A percentile compares a stretch with the other conserved stretches of the same genome.
phyloP scores from a whole-genome alignment of 768 basidiomycete species.

The Rhizopogon rudus region DNA sequence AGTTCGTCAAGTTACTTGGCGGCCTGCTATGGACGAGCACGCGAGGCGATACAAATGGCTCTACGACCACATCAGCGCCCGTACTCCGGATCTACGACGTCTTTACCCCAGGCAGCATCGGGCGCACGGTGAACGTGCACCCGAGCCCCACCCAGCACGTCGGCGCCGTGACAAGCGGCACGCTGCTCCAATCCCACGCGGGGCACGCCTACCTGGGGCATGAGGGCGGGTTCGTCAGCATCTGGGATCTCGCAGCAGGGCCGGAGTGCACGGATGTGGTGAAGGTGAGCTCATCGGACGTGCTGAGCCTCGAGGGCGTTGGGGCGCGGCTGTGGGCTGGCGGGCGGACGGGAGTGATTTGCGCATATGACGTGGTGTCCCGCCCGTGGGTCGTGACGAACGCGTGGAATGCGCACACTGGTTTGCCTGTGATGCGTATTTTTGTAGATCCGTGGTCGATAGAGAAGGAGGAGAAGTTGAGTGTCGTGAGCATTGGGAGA shows the following conservation, averaged over 20 bases:
- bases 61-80: constrained; percentile 47
- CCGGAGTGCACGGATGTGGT: constrained; percentile 70
- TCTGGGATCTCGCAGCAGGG: constrained; percentile 63
- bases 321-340: constrained; percentile 86
- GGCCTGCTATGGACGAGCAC: constrained; percentile 82
- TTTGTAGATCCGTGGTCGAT: constrained; percentile 72
- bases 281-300: constrained; percentile 76
- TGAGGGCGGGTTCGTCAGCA: constrained; percentile 82
- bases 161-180: constrained; percentile 79
- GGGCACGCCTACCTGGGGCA: constrained; percentile 80
- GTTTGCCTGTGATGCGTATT: constrained; percentile 58
- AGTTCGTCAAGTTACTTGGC: constrained; percentile 69
- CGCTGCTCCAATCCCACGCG: constrained; percentile 65
- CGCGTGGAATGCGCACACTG: constrained; percentile 77
- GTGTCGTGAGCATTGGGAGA: constrained; percentile 70
- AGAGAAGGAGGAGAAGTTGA: constrained; percentile 59
- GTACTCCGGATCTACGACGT: constrained; percentile 80
- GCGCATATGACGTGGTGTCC: constrained; percentile 69
- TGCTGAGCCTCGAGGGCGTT: constrained; percentile 82
- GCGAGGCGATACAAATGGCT: constrained; percentile 45
- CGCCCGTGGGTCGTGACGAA: constrained; percentile 87
- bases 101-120: constrained; percentile 52
- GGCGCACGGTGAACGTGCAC: constrained; percentile 34
- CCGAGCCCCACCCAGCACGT: constrained; percentile 59
- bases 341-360: constrained; percentile 73